Conservation (phyloP, 345 rosid genomes). For the Eucalyptus tenuipes region DNA sequence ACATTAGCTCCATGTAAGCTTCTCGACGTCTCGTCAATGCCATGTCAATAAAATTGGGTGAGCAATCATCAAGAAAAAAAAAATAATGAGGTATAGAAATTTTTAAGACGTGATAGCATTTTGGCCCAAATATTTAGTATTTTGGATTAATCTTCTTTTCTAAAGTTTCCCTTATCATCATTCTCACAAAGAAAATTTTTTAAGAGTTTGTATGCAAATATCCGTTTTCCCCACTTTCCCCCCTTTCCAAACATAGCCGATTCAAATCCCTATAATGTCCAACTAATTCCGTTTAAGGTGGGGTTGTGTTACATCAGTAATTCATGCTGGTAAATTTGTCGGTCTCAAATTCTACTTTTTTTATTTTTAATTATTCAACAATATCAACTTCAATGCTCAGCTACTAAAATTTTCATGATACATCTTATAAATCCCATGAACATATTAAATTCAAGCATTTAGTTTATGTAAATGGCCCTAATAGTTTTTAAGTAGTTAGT, state of each 20-base stretch:
- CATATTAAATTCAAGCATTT: background rate
- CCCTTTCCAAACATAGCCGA: background rate
- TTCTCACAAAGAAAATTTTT: accelerated
- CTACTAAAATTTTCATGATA: background rate
- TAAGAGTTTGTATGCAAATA: background rate
- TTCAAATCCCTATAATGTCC: background rate
- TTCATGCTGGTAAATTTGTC: background rate
- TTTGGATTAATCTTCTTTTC: background rate
- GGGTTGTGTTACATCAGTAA: background rate
- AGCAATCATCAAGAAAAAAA: background rate
- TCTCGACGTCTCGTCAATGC: background rate
- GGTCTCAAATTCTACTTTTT: background rate
- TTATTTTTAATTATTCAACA: too few relatives aligned
- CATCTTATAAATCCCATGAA: background rate
- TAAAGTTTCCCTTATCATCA: background rate
- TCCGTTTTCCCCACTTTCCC: background rate
- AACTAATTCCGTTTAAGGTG: too few relatives aligned
- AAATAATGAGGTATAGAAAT: background rate
- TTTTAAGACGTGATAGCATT: background rate
- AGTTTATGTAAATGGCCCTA: background rate
- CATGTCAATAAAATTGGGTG: background rate
- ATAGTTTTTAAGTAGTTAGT: background rate
- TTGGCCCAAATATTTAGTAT: too few relatives aligned
- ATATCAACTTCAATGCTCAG: too few relatives aligned
- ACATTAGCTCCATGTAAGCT: background rate